Evolutionary conservation across 805 yeast species (phyloP), one percentile per base, ranked within the genome.

Genomic region (Peterozyma xylosa): DNA sequence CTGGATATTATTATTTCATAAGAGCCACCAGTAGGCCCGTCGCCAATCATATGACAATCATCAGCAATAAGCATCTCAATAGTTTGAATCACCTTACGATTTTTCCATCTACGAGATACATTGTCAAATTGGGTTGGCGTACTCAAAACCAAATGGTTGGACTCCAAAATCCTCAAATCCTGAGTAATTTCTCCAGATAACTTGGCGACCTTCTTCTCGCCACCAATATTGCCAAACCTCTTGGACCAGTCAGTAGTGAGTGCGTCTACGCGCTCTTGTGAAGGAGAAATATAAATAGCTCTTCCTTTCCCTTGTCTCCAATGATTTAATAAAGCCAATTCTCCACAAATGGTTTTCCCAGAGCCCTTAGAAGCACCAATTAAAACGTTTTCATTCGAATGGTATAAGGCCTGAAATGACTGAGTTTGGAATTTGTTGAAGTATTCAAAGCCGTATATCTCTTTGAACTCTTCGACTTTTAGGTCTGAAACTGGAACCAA

Each of bases 371-470:
- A 66, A 18, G 81, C 69, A 2, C 95, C 93, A 39, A 88, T 61
- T 47, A 89, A 74, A 0, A 80, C 60, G 48, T 71, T 83, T 3
- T 74, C 82, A 46, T 76, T 73, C 0, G 79, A 65, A 35, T 75
- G 68, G 56, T 76, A 84, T 5, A 87, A 54, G 0, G 80, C 45
- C 7, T 74, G 74, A 58, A 84, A 85, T 0, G 72, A 76, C 51
- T 86, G 91, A 0, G 89, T 74, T 61, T 90, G 95, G 41, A 85
- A 67, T 47, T 70, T 73, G 63, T 89, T 90, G 67, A 89, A 88
- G 29, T 56, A 47, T 0, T 67, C 53, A 50, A 82, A 80, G 1
- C 57, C 58, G 48, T 76, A 83, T 1, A 69, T 48, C 0, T 64
- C 59, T 2, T 55, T 47, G 47, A 78, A 82, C 11, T 75, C 82